Evolutionary conservation across 2,329 filamentous ascomycete genomes (phyloP).

Genomic region (Cryoendolithus antarcticus): DNA sequence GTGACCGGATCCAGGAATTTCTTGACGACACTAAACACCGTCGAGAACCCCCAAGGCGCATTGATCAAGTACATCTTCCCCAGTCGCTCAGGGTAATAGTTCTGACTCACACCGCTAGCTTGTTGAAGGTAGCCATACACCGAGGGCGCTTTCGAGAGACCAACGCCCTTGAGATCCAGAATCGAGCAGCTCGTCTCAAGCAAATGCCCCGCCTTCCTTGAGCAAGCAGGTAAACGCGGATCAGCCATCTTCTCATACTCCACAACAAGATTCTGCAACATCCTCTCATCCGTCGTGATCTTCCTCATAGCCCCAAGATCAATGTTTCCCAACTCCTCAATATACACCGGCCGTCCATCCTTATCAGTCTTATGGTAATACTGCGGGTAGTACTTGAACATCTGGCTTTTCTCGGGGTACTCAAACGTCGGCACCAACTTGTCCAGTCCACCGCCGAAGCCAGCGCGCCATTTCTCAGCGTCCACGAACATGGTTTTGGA

Average conservation of each 20-base stretch:
- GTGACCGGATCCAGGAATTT: slow-evolving; percentile 94
- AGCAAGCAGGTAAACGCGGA: slow-evolving; percentile 87
- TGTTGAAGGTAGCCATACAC: slow-evolving; percentile 82
- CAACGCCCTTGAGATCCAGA: slow-evolving; percentile 94
- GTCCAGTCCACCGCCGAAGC: slow-evolving; percentile 63
- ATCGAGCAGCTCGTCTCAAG: slow-evolving; percentile 97
- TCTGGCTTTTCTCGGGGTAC: slow-evolving; percentile 70
- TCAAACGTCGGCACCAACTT: slow-evolving; percentile 69
- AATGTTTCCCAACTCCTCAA: slow-evolving; percentile 89
- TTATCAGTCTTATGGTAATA: slow-evolving; percentile 98
- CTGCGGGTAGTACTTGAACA: slow-evolving; percentile 90
- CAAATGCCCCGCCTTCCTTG: slow-evolving; percentile 75
- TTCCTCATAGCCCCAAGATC: slow-evolving; percentile 83
- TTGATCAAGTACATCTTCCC: slow-evolving; percentile 98
- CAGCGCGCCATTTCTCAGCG: slow-evolving; percentile 79
- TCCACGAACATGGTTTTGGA: slow-evolving; percentile 89
- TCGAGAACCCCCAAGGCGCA: slow-evolving; percentile 87
- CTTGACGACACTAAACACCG: slow-evolving; percentile 77
- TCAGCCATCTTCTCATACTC: slow-evolving; percentile 97
- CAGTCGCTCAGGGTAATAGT: slow-evolving; percentile 97
- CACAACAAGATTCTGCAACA: slow-evolving; percentile 90
- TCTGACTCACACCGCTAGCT: slow-evolving; percentile 83
- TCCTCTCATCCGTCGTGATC: slow-evolving; percentile 83
- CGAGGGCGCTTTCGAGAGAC: slow-evolving; percentile 63
- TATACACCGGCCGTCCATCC: slow-evolving; percentile 93